phyloP scores from a whole-genome alignment of 2,329 filamentous ascomycete species.

The Falciphora oryzae region DNA sequence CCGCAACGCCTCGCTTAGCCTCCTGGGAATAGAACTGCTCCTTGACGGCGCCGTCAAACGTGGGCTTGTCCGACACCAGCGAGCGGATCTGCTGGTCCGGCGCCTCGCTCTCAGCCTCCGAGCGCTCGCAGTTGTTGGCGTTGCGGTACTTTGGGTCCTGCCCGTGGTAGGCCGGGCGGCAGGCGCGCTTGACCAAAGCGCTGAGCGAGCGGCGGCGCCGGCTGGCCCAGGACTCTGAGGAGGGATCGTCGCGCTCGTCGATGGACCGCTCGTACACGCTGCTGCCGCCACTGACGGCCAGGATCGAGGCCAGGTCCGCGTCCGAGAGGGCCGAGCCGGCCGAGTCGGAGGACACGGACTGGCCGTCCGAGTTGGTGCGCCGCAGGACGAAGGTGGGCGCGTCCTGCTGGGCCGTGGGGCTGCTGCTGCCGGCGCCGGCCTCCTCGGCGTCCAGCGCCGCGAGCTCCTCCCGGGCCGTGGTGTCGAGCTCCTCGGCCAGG shows the following conservation, averaged over 20 bases:
- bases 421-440: constrained; percentile 16
- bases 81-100: not conserved
- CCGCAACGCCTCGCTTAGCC: not conserved
- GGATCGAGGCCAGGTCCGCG: not conserved
- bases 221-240: not conserved
- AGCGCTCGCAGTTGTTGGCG: not conserved
- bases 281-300: constrained; percentile 18
- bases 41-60: not conserved
- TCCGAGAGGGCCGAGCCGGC: too few relatives aligned
- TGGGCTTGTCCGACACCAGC: not conserved
- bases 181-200: not conserved
- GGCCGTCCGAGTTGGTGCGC: not conserved
- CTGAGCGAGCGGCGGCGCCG: not conserved
- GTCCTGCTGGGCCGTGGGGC: constrained; percentile 24
- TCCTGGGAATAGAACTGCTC: not conserved
- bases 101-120: not conserved
- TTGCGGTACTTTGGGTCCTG: not conserved
- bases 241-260: not conserved
- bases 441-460: constrained; percentile 15
- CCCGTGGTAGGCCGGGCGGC: too few relatives aligned
- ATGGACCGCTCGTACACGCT: constrained; percentile 43
- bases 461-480: not conserved
- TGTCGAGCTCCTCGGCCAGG: constrained; percentile 1
- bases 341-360: not conserved
- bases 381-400: constrained; percentile 10